A percentile compares a stretch with the other conserved stretches of the same genome.
Evolutionary conservation across 176 grass and related monocot species (phyloP).

Genomic region (Eleusine indica): DNA sequence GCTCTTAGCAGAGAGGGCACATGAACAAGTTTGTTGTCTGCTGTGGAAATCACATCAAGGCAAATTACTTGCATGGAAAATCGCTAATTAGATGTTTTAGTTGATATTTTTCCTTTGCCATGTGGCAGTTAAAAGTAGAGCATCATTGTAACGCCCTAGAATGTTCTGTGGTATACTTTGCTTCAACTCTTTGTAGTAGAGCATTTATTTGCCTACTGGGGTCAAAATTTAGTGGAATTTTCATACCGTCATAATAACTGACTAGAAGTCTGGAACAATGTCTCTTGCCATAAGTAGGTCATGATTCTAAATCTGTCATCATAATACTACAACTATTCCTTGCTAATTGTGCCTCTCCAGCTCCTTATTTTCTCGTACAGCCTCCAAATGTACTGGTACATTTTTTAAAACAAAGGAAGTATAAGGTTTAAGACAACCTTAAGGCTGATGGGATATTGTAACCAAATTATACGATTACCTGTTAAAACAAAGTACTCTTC

Average conservation of each 20-base stretch:
- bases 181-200: background rate
- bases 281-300: background rate
- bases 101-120: background rate
- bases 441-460: too few relatives aligned
- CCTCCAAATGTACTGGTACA: too few relatives aligned
- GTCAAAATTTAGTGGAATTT: background rate
- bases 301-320: conserved; percentile 10
- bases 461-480: too few relatives aligned
- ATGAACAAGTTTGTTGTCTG: background rate
- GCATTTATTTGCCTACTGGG: background rate
- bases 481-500: too few relatives aligned
- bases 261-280: background rate
- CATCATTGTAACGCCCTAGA: conserved; percentile 11
- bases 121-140: conserved; percentile 3
- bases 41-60: background rate
- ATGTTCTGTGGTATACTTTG: conserved; percentile 1
- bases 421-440: too few relatives aligned
- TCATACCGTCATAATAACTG: background rate
- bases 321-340: background rate
- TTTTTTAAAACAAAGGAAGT: too few relatives aligned
- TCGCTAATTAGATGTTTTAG: background rate
- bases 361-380: too few relatives aligned
- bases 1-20: background rate
- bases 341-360: background rate
- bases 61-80: conserved; percentile 7